Conservation (phyloP, 2,329 filamentous ascomycete genomes). For the Hymenoscyphus linearis region DNA sequence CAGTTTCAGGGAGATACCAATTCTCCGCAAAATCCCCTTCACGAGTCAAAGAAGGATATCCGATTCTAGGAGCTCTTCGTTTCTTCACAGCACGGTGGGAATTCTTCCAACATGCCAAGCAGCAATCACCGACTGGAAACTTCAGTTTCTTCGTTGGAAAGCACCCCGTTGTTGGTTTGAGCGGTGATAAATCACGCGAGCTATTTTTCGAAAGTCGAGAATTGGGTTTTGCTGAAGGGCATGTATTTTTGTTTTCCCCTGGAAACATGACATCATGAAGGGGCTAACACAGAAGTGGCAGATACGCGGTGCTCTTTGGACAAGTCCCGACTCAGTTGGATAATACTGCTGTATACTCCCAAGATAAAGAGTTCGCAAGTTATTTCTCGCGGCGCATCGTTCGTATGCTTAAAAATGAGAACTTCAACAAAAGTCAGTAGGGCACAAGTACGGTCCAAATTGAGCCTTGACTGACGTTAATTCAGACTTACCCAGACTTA, state of each 20-base stretch:
- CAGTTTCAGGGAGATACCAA: conserved; percentile 2
- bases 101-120: conserved; percentile 36
- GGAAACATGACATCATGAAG: background rate
- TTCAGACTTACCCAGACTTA: conserved; percentile 2
- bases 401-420: conserved; percentile 4
- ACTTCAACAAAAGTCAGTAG: conserved; percentile 1
- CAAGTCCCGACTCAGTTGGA: conserved; percentile 3
- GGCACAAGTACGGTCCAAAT: no score
- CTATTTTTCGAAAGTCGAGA: conserved; percentile 7
- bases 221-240: conserved; percentile 8
- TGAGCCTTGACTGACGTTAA: background rate
- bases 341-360: background rate
- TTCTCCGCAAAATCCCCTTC: conserved; percentile 22
- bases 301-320: conserved; percentile 6
- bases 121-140: conserved; percentile 35
- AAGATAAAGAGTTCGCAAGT: conserved; percentile 1
- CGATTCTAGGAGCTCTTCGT: conserved; percentile 39
- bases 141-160: conserved; percentile 46
- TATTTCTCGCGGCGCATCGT: background rate
- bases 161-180: conserved; percentile 40
- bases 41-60: conserved; percentile 29
- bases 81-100: conserved; percentile 44
- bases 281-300: background rate
- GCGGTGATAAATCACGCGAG: conserved; percentile 38
- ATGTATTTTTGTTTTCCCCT: background rate